Evolutionary conservation across 495 filamentous ascomycete genomes (phyloP).

Genomic region (Daldinia concentrica): DNA sequence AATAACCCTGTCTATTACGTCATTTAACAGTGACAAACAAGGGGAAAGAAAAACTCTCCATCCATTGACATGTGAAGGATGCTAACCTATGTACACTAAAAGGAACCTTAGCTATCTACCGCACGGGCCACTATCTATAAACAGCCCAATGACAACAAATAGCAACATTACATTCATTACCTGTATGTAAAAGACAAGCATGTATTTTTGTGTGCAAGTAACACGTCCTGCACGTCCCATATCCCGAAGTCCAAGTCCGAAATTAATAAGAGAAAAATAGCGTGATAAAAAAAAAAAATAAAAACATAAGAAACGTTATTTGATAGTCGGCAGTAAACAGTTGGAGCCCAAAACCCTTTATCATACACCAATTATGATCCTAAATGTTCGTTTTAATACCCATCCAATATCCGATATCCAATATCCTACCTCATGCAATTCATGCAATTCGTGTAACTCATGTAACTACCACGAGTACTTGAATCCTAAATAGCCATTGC

Average conservation of each 20-base stretch:
- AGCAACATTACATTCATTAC: not conserved
- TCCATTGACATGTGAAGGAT: constrained; percentile 33
- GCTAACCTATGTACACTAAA: no score
- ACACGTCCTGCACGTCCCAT: not conserved
- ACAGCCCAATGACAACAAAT: not conserved
- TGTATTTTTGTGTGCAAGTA: not conserved
- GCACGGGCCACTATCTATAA: no score
- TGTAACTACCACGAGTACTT: constrained; percentile 18
- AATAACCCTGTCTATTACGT: constrained; percentile 32
- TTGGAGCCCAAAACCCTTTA: not conserved
- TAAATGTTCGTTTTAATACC: not conserved
- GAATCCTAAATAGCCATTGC: constrained; percentile 8
- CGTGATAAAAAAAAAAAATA: not conserved
- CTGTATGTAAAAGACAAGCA: not conserved
- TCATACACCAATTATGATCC: not conserved
- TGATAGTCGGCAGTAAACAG: not conserved
- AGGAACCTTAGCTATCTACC: not conserved
- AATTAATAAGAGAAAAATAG: not conserved
- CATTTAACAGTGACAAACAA: constrained; percentile 6
- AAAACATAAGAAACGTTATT: not conserved
- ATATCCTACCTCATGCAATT: constrained; percentile 15
- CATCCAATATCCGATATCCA: not conserved
- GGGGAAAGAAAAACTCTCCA: not conserved
- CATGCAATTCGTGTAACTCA: not conserved
- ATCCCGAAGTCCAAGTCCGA: not conserved